These are phyloP conservation scores for Akanthomyces dipterigenus DNA, from an alignment of 2,329 filamentous ascomycete species.

Conservation along the genomic window DNA sequence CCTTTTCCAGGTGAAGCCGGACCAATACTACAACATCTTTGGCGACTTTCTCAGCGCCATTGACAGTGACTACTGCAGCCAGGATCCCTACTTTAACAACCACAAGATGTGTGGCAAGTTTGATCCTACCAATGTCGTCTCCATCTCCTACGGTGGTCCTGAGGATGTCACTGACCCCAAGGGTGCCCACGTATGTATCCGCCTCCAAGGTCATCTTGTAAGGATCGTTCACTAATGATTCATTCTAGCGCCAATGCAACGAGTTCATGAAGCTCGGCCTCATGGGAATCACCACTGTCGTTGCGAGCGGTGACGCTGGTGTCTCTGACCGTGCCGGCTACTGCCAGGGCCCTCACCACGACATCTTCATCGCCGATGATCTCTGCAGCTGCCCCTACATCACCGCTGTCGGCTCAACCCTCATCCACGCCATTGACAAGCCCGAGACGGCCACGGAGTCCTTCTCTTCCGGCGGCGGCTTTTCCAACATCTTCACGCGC, in stretches of 20 bases:
- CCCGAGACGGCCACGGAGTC: slow-evolving; percentile 40
- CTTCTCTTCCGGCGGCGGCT: slow-evolving; percentile 40
- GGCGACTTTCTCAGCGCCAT: slow-evolving; percentile 38
- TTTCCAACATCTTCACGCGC: slow-evolving; percentile 39
- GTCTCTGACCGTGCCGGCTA: slow-evolving; percentile 4
- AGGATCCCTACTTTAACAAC: not conserved
- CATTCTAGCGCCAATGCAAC: slow-evolving; percentile 32
- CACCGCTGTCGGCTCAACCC: slow-evolving; percentile 43
- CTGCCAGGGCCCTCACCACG: slow-evolving; percentile 21
- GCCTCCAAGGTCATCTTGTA: too few species aligned
- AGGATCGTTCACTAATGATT: not conserved
- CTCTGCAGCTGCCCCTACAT: slow-evolving; percentile 36
- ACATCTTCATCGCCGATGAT: slow-evolving; percentile 27
- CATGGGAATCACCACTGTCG: slow-evolving; percentile 29
- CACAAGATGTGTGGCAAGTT: slow-evolving; percentile 19
- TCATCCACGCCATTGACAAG: slow-evolving; percentile 33
- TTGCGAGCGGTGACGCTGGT: slow-evolving; percentile 29
- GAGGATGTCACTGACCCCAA: slow-evolving; percentile 34
- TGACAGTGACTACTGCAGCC: slow-evolving; percentile 37
- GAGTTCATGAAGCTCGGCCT: slow-evolving; percentile 38
- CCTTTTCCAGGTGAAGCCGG: slow-evolving; percentile 37
- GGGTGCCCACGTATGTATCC: slow-evolving; percentile 29
- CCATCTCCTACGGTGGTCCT: slow-evolving; percentile 38
- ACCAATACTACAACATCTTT: slow-evolving; percentile 32
- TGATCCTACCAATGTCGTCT: slow-evolving; percentile 25